These are phyloP conservation scores for Fomitopsis schrenkii DNA, from an alignment of 1,284 basidiomycete genomes.

Conservation along the genomic window DNA sequence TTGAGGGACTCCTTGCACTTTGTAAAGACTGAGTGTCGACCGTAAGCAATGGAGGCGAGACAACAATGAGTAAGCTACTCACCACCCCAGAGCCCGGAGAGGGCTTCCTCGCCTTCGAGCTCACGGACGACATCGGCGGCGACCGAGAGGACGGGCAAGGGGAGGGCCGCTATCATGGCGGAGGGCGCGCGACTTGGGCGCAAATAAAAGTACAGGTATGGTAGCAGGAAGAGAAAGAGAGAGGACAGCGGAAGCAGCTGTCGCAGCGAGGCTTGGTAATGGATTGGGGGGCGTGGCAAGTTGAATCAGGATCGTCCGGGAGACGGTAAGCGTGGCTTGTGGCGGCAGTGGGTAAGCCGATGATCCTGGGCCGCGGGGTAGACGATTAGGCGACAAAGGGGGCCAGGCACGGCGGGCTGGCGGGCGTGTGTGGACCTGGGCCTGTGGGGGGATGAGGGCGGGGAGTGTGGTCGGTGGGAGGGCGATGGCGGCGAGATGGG, in stretches of 20 bases:
- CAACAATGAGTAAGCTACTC: conserved; percentile 21
- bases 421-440: neutral
- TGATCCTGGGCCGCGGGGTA: neutral
- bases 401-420: neutral
- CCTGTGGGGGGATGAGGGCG: neutral
- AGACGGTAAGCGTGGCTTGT: neutral
- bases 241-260: neutral
- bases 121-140: conserved; percentile 59
- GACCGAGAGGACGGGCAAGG: conserved; percentile 60
- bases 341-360: neutral
- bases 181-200: neutral
- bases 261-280: neutral
- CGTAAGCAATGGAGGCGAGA: conserved; percentile 10
- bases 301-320: neutral
- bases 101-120: conserved; percentile 61
- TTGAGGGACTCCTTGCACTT: conserved; percentile 78
- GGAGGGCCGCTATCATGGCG: conserved; percentile 47
- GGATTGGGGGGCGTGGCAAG: neutral
- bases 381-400: neutral
- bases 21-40: conserved; percentile 60
- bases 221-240: neutral
- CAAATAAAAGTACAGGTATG: neutral
- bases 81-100: conserved; percentile 64
- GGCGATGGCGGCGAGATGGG: neutral
- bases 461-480: neutral